phyloP scores from a whole-genome alignment of 345 rosid genomes.

The Arabidopsis arenosa region DNA sequence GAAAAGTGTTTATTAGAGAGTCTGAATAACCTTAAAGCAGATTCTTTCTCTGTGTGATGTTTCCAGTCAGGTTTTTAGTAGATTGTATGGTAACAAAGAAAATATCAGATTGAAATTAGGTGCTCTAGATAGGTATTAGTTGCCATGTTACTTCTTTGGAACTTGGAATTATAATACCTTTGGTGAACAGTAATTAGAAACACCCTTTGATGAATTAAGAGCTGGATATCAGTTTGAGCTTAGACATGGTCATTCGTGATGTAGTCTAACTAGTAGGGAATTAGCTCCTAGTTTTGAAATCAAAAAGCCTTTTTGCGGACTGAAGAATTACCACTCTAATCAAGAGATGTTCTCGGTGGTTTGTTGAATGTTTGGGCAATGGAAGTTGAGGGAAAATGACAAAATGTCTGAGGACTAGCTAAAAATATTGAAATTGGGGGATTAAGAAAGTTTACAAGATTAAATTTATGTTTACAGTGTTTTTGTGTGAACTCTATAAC shows the following conservation, averaged over 20 bases:
- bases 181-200: neutral
- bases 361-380: neutral
- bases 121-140: neutral
- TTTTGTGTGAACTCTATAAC: neutral
- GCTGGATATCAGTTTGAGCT: neutral
- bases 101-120: neutral
- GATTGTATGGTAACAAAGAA: conserved; percentile 3
- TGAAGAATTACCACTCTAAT: neutral
- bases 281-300: neutral
- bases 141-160: neutral
- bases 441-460: neutral
- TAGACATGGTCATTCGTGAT: neutral
- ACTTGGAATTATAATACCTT: neutral
- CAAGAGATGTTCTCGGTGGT: too few species aligned
- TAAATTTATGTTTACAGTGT: neutral
- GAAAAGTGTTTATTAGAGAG: neutral
- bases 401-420: neutral
- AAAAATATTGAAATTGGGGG: neutral
- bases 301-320: neutral
- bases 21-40: neutral
- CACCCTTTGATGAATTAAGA: neutral
- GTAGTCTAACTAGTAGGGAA: neutral
- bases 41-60: conserved; percentile 12
- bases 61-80: neutral
- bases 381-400: neutral